Base-by-base conservation (phyloP, 2,329 filamentous ascomycete genomes). In the Pseudogymnoascus sp. region DNA sequence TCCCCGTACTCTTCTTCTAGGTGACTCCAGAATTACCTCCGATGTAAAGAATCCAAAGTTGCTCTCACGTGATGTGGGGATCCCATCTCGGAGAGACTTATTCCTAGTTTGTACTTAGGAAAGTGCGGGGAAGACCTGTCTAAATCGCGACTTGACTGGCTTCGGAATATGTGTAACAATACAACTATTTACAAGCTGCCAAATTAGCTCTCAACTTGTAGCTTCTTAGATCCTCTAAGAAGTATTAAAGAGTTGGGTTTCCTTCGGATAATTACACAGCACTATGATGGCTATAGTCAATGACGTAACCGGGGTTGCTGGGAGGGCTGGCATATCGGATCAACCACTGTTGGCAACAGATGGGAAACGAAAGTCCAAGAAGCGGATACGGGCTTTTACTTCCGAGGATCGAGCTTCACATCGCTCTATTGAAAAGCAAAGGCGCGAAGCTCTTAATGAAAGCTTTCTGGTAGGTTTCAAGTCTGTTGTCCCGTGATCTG, bases 401-500 rank as follows among this genome's bases (percentile, higher is more conserved):
- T 60, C 68, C 21, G 67, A 67, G 36, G 68, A 70, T 51, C 67
- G 68, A 39, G 68, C 68, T 2, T 63, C 67, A n/a, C 68, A 70
- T 60, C 68, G 68, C 11, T 62, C 67, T n/a, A 68, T 70, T 54
- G 68, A 70, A 62, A 68, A 68, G 37, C 66, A 68, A 16, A 60
- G 68, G 34, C 64, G 68, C 12, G 68, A 70, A 54, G 68, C 68
- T 11, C 65, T 70, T 61, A 70, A 70, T 42, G 65, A 70, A 37
- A 63, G 64, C 36, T 63, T 70, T 42, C 64, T 70, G 57, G 68
- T 70, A 65, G 18, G 68, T 54, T 36, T 26, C 34, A 40, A 34
- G 12, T 39, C 45, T 16, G 7, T 31, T 16, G 11, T 31, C 40
- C 39, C 18, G 10, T 45, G 40, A 45, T 45, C 23, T 31, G 63